Evolutionary conservation across 768 basidiomycete genomes (phyloP).

Genomic region (Inosperma sp.): DNA sequence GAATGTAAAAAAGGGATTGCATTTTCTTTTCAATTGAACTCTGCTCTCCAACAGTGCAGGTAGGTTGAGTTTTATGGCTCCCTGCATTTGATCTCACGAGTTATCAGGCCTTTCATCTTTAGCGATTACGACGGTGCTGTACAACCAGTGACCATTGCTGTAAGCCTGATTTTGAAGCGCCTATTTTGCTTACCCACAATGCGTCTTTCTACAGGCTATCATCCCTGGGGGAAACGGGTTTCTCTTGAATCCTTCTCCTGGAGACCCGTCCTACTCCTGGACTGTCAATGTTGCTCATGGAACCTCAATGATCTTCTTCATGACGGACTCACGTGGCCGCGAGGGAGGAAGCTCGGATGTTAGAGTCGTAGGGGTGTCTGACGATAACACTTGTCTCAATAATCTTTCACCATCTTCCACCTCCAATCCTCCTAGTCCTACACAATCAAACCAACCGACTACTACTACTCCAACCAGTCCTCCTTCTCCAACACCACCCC

Average conservation of each 20-base stretch:
- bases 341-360: slow-evolving; percentile 60
- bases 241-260: slow-evolving; percentile 37
- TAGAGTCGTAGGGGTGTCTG: slow-evolving; percentile 42
- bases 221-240: slow-evolving; percentile 60
- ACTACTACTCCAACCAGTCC: slow-evolving; percentile 24
- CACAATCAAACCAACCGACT: slow-evolving; percentile 18
- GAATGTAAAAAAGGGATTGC: slow-evolving; percentile 26
- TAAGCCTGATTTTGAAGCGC: slow-evolving; percentile 23
- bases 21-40: slow-evolving; percentile 49
- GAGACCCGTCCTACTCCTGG: slow-evolving; percentile 48
- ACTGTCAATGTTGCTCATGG: slow-evolving; percentile 51
- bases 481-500: slow-evolving; percentile 19
- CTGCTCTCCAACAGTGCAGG: slow-evolving; percentile 60
- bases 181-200: not conserved
- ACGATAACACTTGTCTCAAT: slow-evolving; percentile 49
- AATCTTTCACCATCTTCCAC: slow-evolving; percentile 51
- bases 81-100: not conserved
- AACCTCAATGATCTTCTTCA: slow-evolving; percentile 52
- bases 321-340: slow-evolving; percentile 47
- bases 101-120: slow-evolving; percentile 43
- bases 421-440: slow-evolving; percentile 13
- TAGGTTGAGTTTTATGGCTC: slow-evolving; percentile 25
- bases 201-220: slow-evolving; percentile 40
- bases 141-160: slow-evolving; percentile 53
- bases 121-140: slow-evolving; percentile 40